These are phyloP conservation scores for Spathaspora boniae DNA, from an alignment of 805 yeast genomes.

Conservation along the genomic window DNA sequence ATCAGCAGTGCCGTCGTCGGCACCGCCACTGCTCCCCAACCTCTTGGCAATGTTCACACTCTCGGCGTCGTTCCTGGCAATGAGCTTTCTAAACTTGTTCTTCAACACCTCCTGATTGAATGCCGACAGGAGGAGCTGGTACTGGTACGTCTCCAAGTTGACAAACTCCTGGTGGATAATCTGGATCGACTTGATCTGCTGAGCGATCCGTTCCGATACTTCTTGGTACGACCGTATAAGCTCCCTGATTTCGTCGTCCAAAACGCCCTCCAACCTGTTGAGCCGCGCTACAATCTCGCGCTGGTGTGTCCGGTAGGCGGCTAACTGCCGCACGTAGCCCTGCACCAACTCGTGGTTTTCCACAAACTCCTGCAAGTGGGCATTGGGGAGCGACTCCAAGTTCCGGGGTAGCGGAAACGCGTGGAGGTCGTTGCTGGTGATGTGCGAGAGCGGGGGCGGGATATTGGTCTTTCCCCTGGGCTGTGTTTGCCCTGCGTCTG, in stretches of 20 bases:
- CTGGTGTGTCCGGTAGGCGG: slow-evolving; percentile 16
- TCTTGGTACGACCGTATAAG: slow-evolving; percentile 19
- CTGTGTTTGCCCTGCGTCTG: no score
- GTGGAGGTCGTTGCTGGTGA: slow-evolving; percentile 3
- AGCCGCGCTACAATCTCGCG: slow-evolving; percentile 12
- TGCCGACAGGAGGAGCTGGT: slow-evolving; percentile 35
- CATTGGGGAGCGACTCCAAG: slow-evolving; percentile 27
- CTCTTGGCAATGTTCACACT: slow-evolving; percentile 16
- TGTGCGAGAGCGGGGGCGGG: not conserved
- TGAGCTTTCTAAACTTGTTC: slow-evolving; percentile 22
- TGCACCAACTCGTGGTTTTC: slow-evolving; percentile 25
- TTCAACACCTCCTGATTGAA: slow-evolving; percentile 30
- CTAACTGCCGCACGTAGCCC: slow-evolving; percentile 28
- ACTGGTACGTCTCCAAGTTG: slow-evolving; percentile 34
- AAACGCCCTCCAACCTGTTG: slow-evolving; percentile 19
- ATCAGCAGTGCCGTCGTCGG: slow-evolving; percentile 11
- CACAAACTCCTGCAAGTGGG: slow-evolving; percentile 22
- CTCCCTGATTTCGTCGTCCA: slow-evolving; percentile 9
- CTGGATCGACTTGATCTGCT: slow-evolving; percentile 21
- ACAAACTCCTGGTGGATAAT: slow-evolving; percentile 29
- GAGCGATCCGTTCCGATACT: slow-evolving; percentile 19
- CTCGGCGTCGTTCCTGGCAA: slow-evolving; percentile 20
- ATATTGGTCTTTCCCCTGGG: no score
- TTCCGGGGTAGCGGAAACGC: slow-evolving; percentile 20
- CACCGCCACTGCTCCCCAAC: slow-evolving; percentile 7